Evolutionary conservation across 2,329 filamentous ascomycete species (phyloP), one percentile per base, ranked within the genome.

Genomic region (Emericellopsis cladophorae): DNA sequence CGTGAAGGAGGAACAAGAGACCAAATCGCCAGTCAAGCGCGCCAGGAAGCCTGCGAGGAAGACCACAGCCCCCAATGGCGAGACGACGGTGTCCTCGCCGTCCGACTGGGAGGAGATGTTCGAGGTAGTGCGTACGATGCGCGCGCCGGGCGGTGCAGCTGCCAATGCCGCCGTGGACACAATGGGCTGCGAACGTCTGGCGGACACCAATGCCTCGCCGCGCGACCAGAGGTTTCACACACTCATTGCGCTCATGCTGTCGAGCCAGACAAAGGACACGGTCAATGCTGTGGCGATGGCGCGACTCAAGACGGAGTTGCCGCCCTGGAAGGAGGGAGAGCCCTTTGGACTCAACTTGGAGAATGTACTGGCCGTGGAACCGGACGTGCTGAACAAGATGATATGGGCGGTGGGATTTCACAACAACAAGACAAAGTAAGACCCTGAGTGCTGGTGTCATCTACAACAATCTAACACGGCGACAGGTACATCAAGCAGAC

Each of bases 191-290:
- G 88, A 88, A 60, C 74, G 76, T 7, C 69, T 92, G 9, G 84
- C 84, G 3, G 64, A 70, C 37, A 57, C 62, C 14, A 59, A 51
- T 2, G 68, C 72, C 10, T 68, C 62, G 43, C 56, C 66, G 22
- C 66, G 62, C 43, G 73, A 76, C 54, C 78, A 79, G 55, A 75
- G 89, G 7, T 89, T 93, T 51, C 89, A 95, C 54, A 94, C 86
- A 4, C 74, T 95, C 24, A 71, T 94, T 32, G 77, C 88, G 12
- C 68, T 95, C 46, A 95, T 95, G 89, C 72, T 95, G 29, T 90
- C 83, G 31, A 87, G 81, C 39, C 89, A 95, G 65, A 95, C 89
- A 9, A 94, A 94, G 57, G 89, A 95, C 60, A 92, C 87, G 1
- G 84, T 90, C 42, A 95, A 84, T 21, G 84, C 87, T 0, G 82